Conservation (phyloP, 306 rosid genomes). For the Dalbergia oliveri region DNA sequence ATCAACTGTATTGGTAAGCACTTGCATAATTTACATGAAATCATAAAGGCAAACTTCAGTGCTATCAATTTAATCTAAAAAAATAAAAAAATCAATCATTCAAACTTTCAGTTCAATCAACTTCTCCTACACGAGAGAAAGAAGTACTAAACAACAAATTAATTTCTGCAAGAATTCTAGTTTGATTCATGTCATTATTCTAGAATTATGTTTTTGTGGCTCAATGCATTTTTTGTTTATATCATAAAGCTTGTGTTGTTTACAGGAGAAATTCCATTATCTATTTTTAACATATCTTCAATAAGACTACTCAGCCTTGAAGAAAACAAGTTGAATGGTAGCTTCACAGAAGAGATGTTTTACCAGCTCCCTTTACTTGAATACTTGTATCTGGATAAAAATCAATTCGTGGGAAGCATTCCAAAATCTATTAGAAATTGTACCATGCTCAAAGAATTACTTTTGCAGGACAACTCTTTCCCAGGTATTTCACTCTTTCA, state of each 20-base stretch:
- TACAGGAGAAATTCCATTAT: constrained; percentile 26
- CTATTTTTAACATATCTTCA: constrained; percentile 36
- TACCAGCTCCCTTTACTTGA: constrained; percentile 14
- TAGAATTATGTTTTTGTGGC: not conserved
- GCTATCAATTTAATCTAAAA: too few relatives aligned
- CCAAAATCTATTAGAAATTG: constrained; percentile 36
- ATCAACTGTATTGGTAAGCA: too few relatives aligned
- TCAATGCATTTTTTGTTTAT: not conserved
- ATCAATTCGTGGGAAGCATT: constrained; percentile 41
- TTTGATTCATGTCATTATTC: not conserved
- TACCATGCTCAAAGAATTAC: constrained; percentile 22
- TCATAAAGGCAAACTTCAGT: too few relatives aligned
- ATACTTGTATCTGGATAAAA: not conserved
- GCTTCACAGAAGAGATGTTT: constrained; percentile 37
- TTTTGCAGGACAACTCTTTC: constrained; percentile 34
- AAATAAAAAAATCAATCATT: not conserved
- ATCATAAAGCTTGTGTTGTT: not conserved
- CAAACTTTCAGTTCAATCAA: not conserved
- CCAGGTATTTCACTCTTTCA: constrained; percentile 14
- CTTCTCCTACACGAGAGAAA: not conserved
- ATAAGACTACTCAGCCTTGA: constrained; percentile 28
- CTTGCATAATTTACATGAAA: too few relatives aligned
- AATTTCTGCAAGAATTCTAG: not conserved
- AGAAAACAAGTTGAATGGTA: constrained; percentile 27
- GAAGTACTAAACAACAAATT: not conserved